These are phyloP conservation scores for Epithele typhae DNA, from an alignment of 768 basidiomycete species.

Conservation along the genomic window DNA sequence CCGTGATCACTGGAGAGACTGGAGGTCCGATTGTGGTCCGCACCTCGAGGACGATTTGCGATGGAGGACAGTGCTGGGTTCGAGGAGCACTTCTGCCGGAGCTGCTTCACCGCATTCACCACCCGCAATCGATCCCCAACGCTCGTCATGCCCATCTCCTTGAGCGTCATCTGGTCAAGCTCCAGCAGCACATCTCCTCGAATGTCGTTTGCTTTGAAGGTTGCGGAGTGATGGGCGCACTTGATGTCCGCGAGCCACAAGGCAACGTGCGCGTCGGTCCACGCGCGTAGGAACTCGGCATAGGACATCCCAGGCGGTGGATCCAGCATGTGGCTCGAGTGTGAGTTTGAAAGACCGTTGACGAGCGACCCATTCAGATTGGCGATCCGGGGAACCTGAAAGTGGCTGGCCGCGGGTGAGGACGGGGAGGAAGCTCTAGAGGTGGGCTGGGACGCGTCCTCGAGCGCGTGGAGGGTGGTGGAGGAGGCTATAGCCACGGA, in stretches of 20 bases:
- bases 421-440: constrained; percentile 32
- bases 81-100: constrained; percentile 55
- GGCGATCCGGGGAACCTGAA: constrained; percentile 33
- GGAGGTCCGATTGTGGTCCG: constrained; percentile 18
- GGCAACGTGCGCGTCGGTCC: constrained; percentile 67
- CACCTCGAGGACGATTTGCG: constrained; percentile 19
- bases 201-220: constrained; percentile 86
- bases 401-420: constrained; percentile 29
- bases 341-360: constrained; percentile 31
- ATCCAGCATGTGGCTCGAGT: constrained; percentile 45
- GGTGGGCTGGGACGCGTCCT: constrained; percentile 33
- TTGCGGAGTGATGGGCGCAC: constrained; percentile 60
- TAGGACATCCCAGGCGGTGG: constrained; percentile 57
- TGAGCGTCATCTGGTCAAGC: constrained; percentile 79
- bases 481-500: constrained; percentile 23
- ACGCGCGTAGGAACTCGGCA: constrained; percentile 61
- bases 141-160: constrained; percentile 86
- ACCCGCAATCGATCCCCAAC: constrained; percentile 92
- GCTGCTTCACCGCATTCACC: constrained; percentile 73
- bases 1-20: constrained; percentile 19
- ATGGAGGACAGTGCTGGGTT: constrained; percentile 15
- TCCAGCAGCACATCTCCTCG: constrained; percentile 89
- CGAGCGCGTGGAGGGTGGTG: constrained; percentile 25
- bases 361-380: constrained; percentile 34
- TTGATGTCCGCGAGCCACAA: constrained; percentile 78